Conservation (phyloP, 2,329 filamentous ascomycete genomes). For the Byssothecium circinans region DNA sequence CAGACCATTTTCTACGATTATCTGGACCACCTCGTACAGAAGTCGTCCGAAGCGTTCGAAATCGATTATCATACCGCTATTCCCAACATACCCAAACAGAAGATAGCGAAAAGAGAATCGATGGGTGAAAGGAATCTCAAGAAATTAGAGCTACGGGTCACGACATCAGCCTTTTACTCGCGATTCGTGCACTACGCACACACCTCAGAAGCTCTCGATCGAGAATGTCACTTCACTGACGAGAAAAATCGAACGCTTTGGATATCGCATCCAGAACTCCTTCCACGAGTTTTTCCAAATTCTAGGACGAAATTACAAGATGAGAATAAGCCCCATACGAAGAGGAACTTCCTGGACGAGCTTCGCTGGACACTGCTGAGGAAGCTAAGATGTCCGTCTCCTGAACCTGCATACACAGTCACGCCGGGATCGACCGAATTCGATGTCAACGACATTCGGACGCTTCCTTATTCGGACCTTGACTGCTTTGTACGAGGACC, state of each 20-base stretch:
- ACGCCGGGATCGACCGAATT: slow-evolving; percentile 14
- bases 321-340: background rate
- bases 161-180: slow-evolving; percentile 68
- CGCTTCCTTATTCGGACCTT: slow-evolving; percentile 42
- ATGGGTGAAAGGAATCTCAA: slow-evolving; percentile 22
- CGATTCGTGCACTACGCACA: slow-evolving; percentile 66
- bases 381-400: slow-evolving; percentile 45
- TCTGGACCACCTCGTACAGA: slow-evolving; percentile 52
- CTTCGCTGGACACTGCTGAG: slow-evolving; percentile 44
- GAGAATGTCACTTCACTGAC: slow-evolving; percentile 55
- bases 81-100: slow-evolving; percentile 21
- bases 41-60: slow-evolving; percentile 48
- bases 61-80: slow-evolving; percentile 61
- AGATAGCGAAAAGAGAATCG: slow-evolving; percentile 24
- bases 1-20: slow-evolving; percentile 46
- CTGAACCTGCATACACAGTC: slow-evolving; percentile 42
- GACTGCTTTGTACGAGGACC: slow-evolving; percentile 41
- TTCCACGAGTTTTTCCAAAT: slow-evolving; percentile 39
- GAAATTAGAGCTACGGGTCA: slow-evolving; percentile 58
- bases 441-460: slow-evolving; percentile 42
- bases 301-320: slow-evolving; percentile 43
- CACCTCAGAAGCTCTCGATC: slow-evolving; percentile 63
- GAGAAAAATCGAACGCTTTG: slow-evolving; percentile 62
- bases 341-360: slow-evolving; percentile 19
- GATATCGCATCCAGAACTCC: slow-evolving; percentile 57